Percentiles rank a stretch among this genome's conserved stretches.
Conservation (phyloP, 257 asterid genomes). For the Apocynum venetum region DNA sequence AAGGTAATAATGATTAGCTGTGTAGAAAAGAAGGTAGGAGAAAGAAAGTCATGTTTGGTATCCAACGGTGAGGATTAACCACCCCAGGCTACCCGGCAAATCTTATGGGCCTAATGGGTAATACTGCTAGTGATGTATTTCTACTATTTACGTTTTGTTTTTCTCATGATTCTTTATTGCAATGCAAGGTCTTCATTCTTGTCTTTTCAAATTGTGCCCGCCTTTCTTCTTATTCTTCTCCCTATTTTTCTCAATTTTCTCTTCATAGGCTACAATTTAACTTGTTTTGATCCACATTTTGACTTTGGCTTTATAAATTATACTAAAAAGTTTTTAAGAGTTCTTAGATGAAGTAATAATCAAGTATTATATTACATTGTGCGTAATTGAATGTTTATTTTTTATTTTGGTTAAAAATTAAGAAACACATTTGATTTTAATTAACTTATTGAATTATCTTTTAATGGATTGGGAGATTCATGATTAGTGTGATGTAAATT, state of each 20-base stretch:
- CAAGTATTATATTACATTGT: too few relatives aligned
- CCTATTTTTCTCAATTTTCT: not conserved
- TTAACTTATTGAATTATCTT: too few relatives aligned
- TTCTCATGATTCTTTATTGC: slow-evolving; percentile 6
- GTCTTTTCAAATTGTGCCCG: not conserved
- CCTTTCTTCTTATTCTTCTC: not conserved
- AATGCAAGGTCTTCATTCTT: not conserved
- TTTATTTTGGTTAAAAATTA: too few relatives aligned
- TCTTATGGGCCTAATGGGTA: slow-evolving; percentile 14
- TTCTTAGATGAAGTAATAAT: too few relatives aligned
- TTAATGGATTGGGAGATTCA: too few relatives aligned
- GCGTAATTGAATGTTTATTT: too few relatives aligned
- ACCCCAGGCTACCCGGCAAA: slow-evolving; percentile 18
- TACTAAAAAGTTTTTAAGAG: too few relatives aligned
- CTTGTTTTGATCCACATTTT: not conserved
- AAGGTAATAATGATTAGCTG: slow-evolving; percentile 29
- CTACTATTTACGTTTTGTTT: too few relatives aligned
- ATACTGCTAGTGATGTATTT: not conserved
- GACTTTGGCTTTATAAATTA: too few relatives aligned
- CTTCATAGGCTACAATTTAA: not conserved
- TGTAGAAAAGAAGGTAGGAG: slow-evolving; percentile 16
- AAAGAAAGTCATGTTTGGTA: not conserved
- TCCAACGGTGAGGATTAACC: slow-evolving; percentile 22
- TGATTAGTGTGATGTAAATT: too few relatives aligned
- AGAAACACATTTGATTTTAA: too few relatives aligned